These are phyloP conservation scores for Xylariaceae sp. DNA, from an alignment of 2,329 filamentous ascomycete species.

Conservation along the genomic window DNA sequence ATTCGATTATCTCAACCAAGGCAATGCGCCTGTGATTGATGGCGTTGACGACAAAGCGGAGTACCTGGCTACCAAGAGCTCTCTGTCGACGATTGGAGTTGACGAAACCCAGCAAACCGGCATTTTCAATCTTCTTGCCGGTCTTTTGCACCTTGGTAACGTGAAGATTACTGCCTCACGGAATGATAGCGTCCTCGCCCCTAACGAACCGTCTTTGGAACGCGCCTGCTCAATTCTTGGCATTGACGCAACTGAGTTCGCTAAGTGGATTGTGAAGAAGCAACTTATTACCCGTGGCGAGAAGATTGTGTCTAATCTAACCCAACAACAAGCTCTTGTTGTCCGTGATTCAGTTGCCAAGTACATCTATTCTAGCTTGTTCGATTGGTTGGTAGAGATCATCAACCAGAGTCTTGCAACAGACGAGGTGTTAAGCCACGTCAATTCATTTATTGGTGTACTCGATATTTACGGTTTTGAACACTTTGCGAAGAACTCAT, in stretches of 20 bases:
- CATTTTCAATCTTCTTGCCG: slow-evolving; percentile 87
- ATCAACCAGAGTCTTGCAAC: slow-evolving; percentile 91
- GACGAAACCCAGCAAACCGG: slow-evolving; percentile 67
- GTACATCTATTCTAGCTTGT: slow-evolving; percentile 96
- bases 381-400: slow-evolving; percentile 98
- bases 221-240: slow-evolving; percentile 82
- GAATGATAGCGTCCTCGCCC: slow-evolving; percentile 77
- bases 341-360: slow-evolving; percentile 97
- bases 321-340: slow-evolving; percentile 86
- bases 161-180: slow-evolving; percentile 91
- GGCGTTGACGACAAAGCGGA: slow-evolving; percentile 95
- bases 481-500: slow-evolving; percentile 99
- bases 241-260: slow-evolving; percentile 80
- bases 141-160: slow-evolving; percentile 90
- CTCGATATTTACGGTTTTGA: slow-evolving; percentile 99
- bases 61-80: slow-evolving; percentile 82
- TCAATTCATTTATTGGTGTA: slow-evolving; percentile 91
- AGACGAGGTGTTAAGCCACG: slow-evolving; percentile 76
- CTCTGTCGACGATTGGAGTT: slow-evolving; percentile 84
- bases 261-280: slow-evolving; percentile 99
- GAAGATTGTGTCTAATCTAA: slow-evolving; percentile 95
- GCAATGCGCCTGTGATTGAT: slow-evolving; percentile 83
- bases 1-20: slow-evolving; percentile 95
- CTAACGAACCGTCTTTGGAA: slow-evolving; percentile 76
- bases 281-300: slow-evolving; percentile 94